Evolutionary conservation across 2,329 filamentous ascomycete species (phyloP), one percentile per base, ranked within the genome.

Genomic region (Botrytis fabae): DNA sequence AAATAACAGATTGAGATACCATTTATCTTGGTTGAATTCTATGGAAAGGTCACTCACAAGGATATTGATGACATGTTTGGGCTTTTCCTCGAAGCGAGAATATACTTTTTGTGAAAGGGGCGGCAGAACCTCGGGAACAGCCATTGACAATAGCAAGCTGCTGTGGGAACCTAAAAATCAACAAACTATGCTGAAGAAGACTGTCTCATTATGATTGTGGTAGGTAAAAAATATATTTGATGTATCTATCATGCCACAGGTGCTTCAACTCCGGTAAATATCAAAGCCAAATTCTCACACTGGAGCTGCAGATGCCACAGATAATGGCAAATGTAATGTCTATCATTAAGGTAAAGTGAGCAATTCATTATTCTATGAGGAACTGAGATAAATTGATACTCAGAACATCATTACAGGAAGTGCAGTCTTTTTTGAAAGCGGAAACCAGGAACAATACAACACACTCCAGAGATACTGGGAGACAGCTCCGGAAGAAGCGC

Each of bases 61-160:
- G 20, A 57, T 57, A 28, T 32, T 28, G n/a, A 57, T 32, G 14
- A 7, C 16, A 9, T 18, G 14, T 32, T 25, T 32, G 14, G n/a
- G 51, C n/a, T 28, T 28, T 28, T 16, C n/a, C 32, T 14, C 63
- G 63, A 66, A 66, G 63, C 63, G 63, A 66, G 63, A 40, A 51
- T 40, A 48, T 28, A 38, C 38, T 5, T 18, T 22, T 35, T 25
- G 20, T 25, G 22, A 66, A 66, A 66, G 63, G 63, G 63, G 63
- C 63, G 46, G 63, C 12, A n/a, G 46, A 66, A 51, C 63, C n/a
- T 66, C 44, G 63, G 63, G 14, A n/a, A n/a, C 7, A 22, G 10
- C 18, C 9, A 18, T 59, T 28, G 35, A 35, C 28, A 59, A 59
- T 6, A 1, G 20, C 57, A 59, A 59, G 4, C n/a, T 59, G 28